Percentiles rank a stretch among this genome's conserved stretches.
Evolutionary conservation across 129 eudicot genomes (phyloP).

Genomic region (Flaveria sonorensis): DNA sequence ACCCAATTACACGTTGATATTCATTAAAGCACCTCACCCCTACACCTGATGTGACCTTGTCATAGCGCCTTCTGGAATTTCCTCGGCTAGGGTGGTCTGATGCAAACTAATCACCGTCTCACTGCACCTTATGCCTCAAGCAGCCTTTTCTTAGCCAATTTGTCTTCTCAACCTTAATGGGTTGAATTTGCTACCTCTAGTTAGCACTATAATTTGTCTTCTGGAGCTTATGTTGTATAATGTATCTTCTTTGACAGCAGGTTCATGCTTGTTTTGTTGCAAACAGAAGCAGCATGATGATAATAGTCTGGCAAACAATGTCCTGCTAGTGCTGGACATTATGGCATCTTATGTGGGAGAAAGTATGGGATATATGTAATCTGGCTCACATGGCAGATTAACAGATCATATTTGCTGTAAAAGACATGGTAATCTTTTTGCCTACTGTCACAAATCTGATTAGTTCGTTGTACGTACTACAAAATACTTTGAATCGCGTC

Average conservation of each 20-base stretch:
- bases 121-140: too few relatives aligned
- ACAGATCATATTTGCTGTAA: constrained; percentile 28
- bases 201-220: neutral
- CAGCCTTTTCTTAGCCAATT: neutral
- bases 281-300: constrained; percentile 17
- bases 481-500: neutral
- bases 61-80: too few relatives aligned
- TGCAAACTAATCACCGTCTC: neutral
- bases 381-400: constrained; percentile 20
- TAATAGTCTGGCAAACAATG: neutral
- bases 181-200: neutral
- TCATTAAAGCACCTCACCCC: too few relatives aligned
- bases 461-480: constrained; percentile 19
- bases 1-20: too few relatives aligned
- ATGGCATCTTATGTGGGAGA: constrained; percentile 19
- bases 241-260: constrained; percentile 1
- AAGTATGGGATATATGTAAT: constrained; percentile 4
- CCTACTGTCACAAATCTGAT: neutral
- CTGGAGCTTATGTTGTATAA: neutral
- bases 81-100: too few relatives aligned
- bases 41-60: too few relatives aligned
- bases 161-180: neutral
- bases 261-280: neutral
- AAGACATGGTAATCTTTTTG: constrained; percentile 28
- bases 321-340: constrained; percentile 22